Base-by-base conservation (phyloP, 352 stramenopile species). In the Phytopythium kandeliae region DNA sequence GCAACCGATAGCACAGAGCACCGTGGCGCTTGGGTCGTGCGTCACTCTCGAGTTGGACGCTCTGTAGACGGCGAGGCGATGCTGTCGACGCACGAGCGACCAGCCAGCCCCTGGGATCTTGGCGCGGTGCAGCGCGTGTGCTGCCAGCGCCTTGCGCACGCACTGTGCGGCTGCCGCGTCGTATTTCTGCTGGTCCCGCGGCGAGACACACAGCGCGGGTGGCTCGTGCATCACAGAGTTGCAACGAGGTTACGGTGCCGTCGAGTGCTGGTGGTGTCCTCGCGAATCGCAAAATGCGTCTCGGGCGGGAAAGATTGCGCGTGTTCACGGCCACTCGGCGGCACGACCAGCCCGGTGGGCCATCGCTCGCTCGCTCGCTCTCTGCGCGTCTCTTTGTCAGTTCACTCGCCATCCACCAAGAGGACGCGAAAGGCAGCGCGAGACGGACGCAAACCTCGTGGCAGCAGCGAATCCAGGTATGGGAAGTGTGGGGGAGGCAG, bases 1-100 rank as follows among this genome's bases (percentile, higher is more conserved):
- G 16, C 67, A 35, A 21, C 67, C 67, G 35, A 63, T 60, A 26
- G 67, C 64, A 44, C 69, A 66, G 25, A 77, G 58, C 11, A 77
- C 55, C 33, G 64, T 72, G 48, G 70, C 58, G 21, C 62, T 63
- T 25, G 71, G 59, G 51, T 78, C 59, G 2, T 50, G 55, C 10
- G 64, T 6, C 19, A 35, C 41, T 7, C 24, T 11, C 0, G 1
- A 8, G 12, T 19, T 28, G 5, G 45, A 17, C n/a, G 45, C 24
- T 34, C 44, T 53, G 34, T 53, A 53, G 21, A 53, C 47, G 19
- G 47, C 15, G 34, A 53, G 21, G 33, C 26, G 47, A 34, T n/a
- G 47, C 47, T 44, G 47, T 5, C 47, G 33, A 5, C 47, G 47
- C 21, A 53, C 47, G 24, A 53, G 34, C 47, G 47, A 44, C 47